Conservation (phyloP, 1,284 basidiomycete species). For the Ustilago tritici region DNA sequence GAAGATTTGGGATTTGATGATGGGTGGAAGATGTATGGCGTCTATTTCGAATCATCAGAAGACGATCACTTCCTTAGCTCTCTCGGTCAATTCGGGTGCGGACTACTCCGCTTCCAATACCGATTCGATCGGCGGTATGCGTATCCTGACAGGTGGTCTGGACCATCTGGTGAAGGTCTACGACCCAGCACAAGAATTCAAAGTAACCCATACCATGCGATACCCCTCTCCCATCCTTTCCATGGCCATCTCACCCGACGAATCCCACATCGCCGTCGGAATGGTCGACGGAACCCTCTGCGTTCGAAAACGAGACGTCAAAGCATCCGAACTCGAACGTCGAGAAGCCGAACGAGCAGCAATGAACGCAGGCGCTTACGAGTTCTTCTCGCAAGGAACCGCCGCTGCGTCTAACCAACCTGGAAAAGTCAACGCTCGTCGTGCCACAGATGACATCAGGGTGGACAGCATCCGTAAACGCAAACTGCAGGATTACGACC, state of each 20-base stretch:
- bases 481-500: conserved; percentile 87
- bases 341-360: conserved; percentile 72
- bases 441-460: conserved; percentile 71
- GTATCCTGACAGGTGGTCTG: conserved; percentile 88
- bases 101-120: conserved; percentile 42
- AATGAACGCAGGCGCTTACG: conserved; percentile 77
- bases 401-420: conserved; percentile 42
- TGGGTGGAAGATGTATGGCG: conserved; percentile 78
- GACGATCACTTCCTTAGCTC: conserved; percentile 84
- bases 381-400: conserved; percentile 75
- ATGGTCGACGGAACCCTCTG: conserved; percentile 94
- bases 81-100: conserved; percentile 61
- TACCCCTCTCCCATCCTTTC: conserved; percentile 93
- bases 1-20: conserved; percentile 94
- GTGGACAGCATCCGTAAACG: conserved; percentile 77
- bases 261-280: conserved; percentile 93
- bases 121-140: conserved; percentile 73
- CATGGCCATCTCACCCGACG: conserved; percentile 94
- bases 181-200: conserved; percentile 79
- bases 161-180: conserved; percentile 99
- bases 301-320: conserved; percentile 75
- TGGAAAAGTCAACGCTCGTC: conserved; percentile 21
- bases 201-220: conserved; percentile 97
- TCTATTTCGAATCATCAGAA: conserved; percentile 87
- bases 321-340: conserved; percentile 75